Evolutionary conservation across 2,329 filamentous ascomycete genomes (phyloP).

Genomic region (Calonectria henricotiae): DNA sequence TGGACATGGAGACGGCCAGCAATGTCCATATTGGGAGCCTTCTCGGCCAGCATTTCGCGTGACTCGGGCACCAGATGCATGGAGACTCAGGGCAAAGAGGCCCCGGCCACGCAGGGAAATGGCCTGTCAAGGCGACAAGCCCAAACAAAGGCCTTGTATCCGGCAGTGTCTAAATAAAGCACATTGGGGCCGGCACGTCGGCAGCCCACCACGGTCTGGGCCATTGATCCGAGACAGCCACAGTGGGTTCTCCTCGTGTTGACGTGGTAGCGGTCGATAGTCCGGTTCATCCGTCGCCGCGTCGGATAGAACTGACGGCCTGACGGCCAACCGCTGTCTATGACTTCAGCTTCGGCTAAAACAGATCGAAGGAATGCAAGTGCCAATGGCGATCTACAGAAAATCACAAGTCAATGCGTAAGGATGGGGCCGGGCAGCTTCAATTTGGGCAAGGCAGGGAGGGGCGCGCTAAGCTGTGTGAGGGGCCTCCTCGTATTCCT

Average conservation of each 20-base stretch:
- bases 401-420: conserved; percentile 14
- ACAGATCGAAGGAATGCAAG: conserved; percentile 7
- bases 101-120: neutral
- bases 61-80: conserved; percentile 5
- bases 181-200: neutral
- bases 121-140: neutral
- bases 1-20: neutral
- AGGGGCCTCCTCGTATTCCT: conserved; percentile 23
- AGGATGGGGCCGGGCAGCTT: neutral
- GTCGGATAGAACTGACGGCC: neutral
- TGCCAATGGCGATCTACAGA: conserved; percentile 9
- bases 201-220: neutral
- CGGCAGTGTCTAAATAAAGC: conserved; percentile 12
- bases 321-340: conserved; percentile 2
- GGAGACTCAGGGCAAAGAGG: neutral
- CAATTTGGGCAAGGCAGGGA: conserved; percentile 15
- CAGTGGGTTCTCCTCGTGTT: conserved; percentile 10
- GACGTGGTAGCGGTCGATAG: neutral
- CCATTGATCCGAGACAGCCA: neutral
- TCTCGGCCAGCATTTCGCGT: neutral
- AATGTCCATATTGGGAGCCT: neutral
- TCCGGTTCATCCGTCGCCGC: conserved; percentile 19
- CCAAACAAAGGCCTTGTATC: neutral
- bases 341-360: conserved; percentile 1
- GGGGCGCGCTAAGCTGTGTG: conserved; percentile 10